Evolutionary conservation across 1,139 yeast species (phyloP), one percentile per base, ranked within the genome.

Genomic region (Tardiomyces blankii): DNA sequence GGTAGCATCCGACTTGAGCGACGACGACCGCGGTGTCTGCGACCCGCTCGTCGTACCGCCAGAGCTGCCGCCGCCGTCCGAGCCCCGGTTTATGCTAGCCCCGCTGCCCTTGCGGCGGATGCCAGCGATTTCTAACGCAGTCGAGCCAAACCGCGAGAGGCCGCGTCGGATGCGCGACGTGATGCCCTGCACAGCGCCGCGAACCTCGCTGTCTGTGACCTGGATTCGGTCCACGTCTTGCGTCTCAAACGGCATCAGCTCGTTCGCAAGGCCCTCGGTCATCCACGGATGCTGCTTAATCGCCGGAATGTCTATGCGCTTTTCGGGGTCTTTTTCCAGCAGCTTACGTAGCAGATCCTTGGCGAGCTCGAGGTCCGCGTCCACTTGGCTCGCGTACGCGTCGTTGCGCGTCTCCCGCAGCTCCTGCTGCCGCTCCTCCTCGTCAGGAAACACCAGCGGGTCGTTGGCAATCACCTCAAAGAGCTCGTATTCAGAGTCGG

Each of bases 221-320:
- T 75, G 73, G 43, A 81, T 77, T 46, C 70, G 70, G 59, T 64
- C 55, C 21, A 57, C 52, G 51, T 59, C 57, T 51, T 46, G 56
- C 50, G 59, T 61, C 49, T 51, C 59, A 42, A 48, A 62, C 52
- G 54, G 61, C 52, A 62, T 65, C 49, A 60, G 67, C 54, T 45
- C 55, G 39, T 53, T 57, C 38, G 40, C 65, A 52, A 85, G 65
- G 33, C 80, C 88, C 64, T 77, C 71, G 30, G 76, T 59, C 9
- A 86, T 77, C 66, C 94, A 88, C 0, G 89, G 85, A 63, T 91
- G 96, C 9, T 65, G 65, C 62, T 89, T 91, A 50, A 89, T 82
- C 25, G 82, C 87, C 16, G 70, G 65, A 33, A 91, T 80, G 23
- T 80, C 81, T 32, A 84, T 76, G 58, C 99, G 74, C 39, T 74